phyloP scores from a whole-genome alignment of 805 yeast species.

The Gaillardinia entomophila region DNA sequence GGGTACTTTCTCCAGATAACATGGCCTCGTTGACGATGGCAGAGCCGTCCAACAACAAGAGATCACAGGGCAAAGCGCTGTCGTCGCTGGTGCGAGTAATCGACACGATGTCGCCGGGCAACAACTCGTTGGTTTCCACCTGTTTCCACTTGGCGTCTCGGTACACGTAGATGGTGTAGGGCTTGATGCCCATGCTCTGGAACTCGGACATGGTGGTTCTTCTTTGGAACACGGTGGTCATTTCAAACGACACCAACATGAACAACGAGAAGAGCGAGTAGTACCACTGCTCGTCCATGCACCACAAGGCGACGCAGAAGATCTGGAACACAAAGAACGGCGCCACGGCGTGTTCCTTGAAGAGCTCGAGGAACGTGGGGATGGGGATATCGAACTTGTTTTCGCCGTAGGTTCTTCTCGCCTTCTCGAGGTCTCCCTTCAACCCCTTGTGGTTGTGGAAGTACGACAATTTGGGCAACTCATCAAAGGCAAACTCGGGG shows the following conservation, averaged over 20 bases:
- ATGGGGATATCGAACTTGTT: constrained; percentile 93
- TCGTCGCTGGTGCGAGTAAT: constrained; percentile 86
- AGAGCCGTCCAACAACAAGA: constrained; percentile 79
- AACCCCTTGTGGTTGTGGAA: constrained; percentile 56
- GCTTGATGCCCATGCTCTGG: constrained; percentile 95
- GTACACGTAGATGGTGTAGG: constrained; percentile 69
- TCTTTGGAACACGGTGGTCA: constrained; percentile 92
- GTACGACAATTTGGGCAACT: constrained; percentile 48
- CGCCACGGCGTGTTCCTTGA: constrained; percentile 96
- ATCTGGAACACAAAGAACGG: constrained; percentile 96
- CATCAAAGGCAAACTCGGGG: constrained; percentile 70
- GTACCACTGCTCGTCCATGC: constrained; percentile 96
- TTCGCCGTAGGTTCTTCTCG: constrained; percentile 63
- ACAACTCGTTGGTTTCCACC: constrained; percentile 63
- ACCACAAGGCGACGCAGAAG: constrained; percentile 93
- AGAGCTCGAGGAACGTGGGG: constrained; percentile 84
- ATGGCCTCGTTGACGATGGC: constrained; percentile 98
- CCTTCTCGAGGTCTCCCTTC: constrained; percentile 43
- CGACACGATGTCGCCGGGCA: constrained; percentile 91
- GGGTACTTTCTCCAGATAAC: constrained; percentile 98
- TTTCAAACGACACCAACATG: constrained; percentile 90
- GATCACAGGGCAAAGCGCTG: constrained; percentile 90
- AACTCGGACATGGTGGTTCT: constrained; percentile 92
- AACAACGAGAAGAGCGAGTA: constrained; percentile 84
- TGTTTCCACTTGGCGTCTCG: constrained; percentile 68